Evolutionary conservation across 169 alveolate species (phyloP).

Genomic region (Plasmodium chabaudi): DNA sequence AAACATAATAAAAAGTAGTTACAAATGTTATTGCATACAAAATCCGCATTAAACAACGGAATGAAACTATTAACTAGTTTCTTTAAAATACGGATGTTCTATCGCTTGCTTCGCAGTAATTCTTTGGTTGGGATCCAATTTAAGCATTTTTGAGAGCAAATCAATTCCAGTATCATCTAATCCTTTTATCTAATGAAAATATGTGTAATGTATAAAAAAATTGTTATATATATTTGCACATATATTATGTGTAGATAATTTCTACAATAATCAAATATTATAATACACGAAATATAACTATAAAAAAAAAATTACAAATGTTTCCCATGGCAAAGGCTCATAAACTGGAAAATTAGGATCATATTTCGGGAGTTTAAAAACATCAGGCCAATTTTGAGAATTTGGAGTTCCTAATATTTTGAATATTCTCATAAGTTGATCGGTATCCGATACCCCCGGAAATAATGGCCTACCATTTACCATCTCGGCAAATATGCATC

Average conservation of each 20-base stretch:
- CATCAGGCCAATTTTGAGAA: constrained; percentile 94
- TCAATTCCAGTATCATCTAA: constrained; percentile 92
- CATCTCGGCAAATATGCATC: constrained; percentile 98
- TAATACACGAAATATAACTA: too few relatives aligned
- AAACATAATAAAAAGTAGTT: background rate
- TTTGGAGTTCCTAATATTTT: constrained; percentile 96
- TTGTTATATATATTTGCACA: too few relatives aligned
- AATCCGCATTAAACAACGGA: background rate
- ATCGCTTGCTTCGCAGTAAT: constrained; percentile 97
- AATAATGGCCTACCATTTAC: constrained; percentile 97
- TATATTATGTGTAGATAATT: too few relatives aligned
- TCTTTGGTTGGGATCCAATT: constrained; percentile 94
- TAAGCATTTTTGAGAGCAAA: constrained; percentile 92
- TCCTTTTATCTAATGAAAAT: constrained; percentile 81
- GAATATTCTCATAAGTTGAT: constrained; percentile 97
- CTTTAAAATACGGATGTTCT: constrained; percentile 95
- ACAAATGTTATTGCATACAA: background rate
- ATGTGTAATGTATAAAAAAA: background rate
- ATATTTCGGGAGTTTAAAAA: constrained; percentile 93
- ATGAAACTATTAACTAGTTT: constrained; percentile 36
- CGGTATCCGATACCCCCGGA: constrained; percentile 97
- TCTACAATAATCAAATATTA: too few relatives aligned
- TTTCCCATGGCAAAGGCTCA: constrained; percentile 84
- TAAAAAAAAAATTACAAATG: constrained; percentile 70
- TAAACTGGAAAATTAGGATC: constrained; percentile 87